A percentile compares a stretch with the other conserved stretches of the same genome.
Evolutionary conservation across 495 filamentous ascomycete genomes (phyloP).

Genomic region (Lasiosphaeris hirsuta): DNA sequence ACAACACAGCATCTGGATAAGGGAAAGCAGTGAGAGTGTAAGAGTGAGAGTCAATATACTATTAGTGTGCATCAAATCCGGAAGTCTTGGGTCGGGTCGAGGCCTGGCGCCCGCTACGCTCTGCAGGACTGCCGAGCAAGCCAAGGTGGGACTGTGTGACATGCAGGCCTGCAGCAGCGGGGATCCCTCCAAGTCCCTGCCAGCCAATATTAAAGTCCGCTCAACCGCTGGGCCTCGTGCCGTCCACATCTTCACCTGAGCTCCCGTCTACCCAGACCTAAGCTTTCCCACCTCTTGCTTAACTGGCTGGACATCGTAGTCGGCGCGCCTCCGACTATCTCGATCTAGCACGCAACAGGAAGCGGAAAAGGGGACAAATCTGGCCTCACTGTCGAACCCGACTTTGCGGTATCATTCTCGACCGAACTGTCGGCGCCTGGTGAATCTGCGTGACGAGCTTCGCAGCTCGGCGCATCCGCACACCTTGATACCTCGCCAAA

Average conservation of each 20-base stretch:
- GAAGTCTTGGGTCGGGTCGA: background rate
- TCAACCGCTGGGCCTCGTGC: constrained; percentile 39
- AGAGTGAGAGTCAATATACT: no score
- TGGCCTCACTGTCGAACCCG: constrained; percentile 6
- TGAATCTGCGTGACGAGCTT: constrained; percentile 14
- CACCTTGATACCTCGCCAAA: background rate
- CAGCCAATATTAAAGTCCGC: constrained; percentile 49
- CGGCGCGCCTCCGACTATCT: constrained; percentile 5
- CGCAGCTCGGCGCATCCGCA: constrained; percentile 5
- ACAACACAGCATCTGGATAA: no score
- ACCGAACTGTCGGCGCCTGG: constrained; percentile 11
- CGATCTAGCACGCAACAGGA: background rate
- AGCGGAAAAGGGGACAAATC: constrained; percentile 7
- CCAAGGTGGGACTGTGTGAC: constrained; percentile 21
- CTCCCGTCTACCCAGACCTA: constrained; percentile 10
- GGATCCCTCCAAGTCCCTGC: constrained; percentile 18
- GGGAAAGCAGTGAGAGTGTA: no score
- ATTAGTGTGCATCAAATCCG: no score
- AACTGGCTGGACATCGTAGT: constrained; percentile 9
- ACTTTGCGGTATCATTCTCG: constrained; percentile 10
- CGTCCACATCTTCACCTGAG: constrained; percentile 23
- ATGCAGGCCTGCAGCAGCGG: constrained; percentile 26
- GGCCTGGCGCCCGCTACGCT: constrained; percentile 25
- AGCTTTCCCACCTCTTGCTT: constrained; percentile 16
- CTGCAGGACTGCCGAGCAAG: constrained; percentile 18